These are phyloP conservation scores for Pichia kluyveri DNA, from an alignment of 805 yeast species.

Conservation along the genomic window DNA sequence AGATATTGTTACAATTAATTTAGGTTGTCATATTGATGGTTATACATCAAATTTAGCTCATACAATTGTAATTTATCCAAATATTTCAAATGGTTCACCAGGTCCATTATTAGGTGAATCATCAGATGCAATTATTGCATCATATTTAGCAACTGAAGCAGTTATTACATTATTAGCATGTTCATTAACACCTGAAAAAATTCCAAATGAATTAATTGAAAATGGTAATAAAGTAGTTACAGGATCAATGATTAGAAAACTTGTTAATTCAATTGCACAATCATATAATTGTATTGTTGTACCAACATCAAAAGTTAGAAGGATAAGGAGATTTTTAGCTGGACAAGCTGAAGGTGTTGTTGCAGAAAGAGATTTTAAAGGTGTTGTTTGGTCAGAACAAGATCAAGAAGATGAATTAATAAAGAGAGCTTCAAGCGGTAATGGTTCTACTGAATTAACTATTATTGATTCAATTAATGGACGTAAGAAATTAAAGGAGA, in stretches of 20 bases:
- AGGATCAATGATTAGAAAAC: constrained; percentile 59
- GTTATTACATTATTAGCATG: constrained; percentile 69
- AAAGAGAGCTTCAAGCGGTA: background rate
- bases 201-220: constrained; percentile 41
- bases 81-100: constrained; percentile 43
- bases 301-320: constrained; percentile 88
- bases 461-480: constrained; percentile 29
- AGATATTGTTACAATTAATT: constrained; percentile 73
- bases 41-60: constrained; percentile 84
- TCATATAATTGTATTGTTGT: constrained; percentile 76
- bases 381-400: constrained; percentile 80
- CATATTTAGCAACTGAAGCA: constrained; percentile 83
- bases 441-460: constrained; percentile 22
- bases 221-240: constrained; percentile 38
- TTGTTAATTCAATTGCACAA: constrained; percentile 84
- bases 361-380: constrained; percentile 87
- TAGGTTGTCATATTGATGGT: constrained; percentile 94
- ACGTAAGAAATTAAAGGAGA: constrained; percentile 21
- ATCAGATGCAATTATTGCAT: constrained; percentile 86
- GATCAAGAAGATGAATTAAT: constrained; percentile 58
- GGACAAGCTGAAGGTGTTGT: constrained; percentile 93
- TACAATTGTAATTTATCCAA: constrained; percentile 74
- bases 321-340: constrained; percentile 86
- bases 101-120: constrained; percentile 78
- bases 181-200: constrained; percentile 65